These are phyloP conservation scores for Papiliotrema laurentii DNA, from an alignment of 1,284 basidiomycete genomes.

Conservation along the genomic window DNA sequence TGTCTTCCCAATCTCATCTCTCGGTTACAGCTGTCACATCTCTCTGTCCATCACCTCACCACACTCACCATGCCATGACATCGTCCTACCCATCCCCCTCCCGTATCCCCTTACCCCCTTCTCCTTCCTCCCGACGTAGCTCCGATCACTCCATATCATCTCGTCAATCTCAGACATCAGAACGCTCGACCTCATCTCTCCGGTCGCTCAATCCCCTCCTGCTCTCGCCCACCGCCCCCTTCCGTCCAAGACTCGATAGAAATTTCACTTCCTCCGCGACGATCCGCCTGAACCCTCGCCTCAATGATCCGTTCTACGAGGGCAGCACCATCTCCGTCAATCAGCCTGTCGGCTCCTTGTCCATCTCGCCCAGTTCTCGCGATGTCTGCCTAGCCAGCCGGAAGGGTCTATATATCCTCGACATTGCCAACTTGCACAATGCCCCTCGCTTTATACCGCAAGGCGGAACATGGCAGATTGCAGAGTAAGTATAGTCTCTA, in stretches of 20 bases:
- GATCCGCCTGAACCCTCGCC: slow-evolving; percentile 6
- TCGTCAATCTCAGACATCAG: neutral
- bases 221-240: slow-evolving; percentile 20
- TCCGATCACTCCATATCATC: slow-evolving; percentile 1
- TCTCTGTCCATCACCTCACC: neutral
- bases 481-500: slow-evolving; percentile 52
- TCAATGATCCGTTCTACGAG: slow-evolving; percentile 35
- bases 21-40: neutral
- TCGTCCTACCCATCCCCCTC: neutral
- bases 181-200: neutral
- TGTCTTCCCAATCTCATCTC: neutral
- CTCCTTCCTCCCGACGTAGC: slow-evolving; percentile 4
- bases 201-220: slow-evolving; percentile 10
- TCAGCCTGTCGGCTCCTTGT: slow-evolving; percentile 50
- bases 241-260: slow-evolving; percentile 26
- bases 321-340: slow-evolving; percentile 45
- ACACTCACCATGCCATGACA: slow-evolving; percentile 5
- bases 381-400: slow-evolving; percentile 58
- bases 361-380: slow-evolving; percentile 47
- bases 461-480: slow-evolving; percentile 94
- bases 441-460: slow-evolving; percentile 91
- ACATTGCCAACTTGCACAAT: slow-evolving; percentile 79
- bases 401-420: slow-evolving; percentile 93
- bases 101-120: slow-evolving; percentile 10
- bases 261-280: slow-evolving; percentile 17